A percentile compares a stretch with the other conserved stretches of the same genome.
Evolutionary conservation across 345 rosid genomes (phyloP).

Genomic region (Euclidium syriacum): DNA sequence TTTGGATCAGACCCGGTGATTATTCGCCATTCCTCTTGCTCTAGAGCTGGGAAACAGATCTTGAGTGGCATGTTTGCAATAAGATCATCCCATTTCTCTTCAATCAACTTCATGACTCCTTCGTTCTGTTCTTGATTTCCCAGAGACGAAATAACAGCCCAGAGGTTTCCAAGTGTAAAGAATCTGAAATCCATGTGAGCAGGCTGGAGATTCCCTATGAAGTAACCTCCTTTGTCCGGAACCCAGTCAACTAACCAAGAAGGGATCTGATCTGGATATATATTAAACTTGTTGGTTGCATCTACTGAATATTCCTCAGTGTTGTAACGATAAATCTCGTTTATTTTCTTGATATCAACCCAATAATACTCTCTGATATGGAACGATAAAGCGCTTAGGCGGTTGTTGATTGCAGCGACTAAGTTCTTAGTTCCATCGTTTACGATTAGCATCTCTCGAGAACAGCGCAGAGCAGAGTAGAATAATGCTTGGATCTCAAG

Average conservation of each 20-base stretch:
- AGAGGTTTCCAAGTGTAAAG: constrained; percentile 91
- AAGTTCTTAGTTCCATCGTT: constrained; percentile 77
- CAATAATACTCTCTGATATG: constrained; percentile 93
- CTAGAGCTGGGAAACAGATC: constrained; percentile 88
- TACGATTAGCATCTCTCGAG: constrained; percentile 78
- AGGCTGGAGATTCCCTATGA: constrained; percentile 88
- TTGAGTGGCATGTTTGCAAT: constrained; percentile 94
- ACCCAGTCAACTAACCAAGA: constrained; percentile 95
- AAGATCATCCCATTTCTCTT: constrained; percentile 89
- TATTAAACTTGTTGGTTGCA: constrained; percentile 90
- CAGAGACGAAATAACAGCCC: constrained; percentile 73
- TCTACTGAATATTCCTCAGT: constrained; percentile 90
- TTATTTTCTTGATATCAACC: constrained; percentile 77
- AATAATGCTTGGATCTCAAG: constrained; percentile 95
- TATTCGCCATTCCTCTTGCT: constrained; percentile 87
- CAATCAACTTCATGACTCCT: constrained; percentile 69
- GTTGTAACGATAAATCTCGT: constrained; percentile 91
- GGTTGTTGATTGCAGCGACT: constrained; percentile 75
- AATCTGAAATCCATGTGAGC: constrained; percentile 99
- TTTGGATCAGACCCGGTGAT: constrained; percentile 97
- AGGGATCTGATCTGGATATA: constrained; percentile 95
- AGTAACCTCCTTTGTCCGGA: constrained; percentile 83
- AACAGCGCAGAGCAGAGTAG: constrained; percentile 84
- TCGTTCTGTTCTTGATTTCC: constrained; percentile 68
- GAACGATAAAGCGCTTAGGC: constrained; percentile 84